These are phyloP conservation scores for Dactylellina sp. DNA, from an alignment of 2,329 filamentous ascomycete genomes.

Conservation along the genomic window DNA sequence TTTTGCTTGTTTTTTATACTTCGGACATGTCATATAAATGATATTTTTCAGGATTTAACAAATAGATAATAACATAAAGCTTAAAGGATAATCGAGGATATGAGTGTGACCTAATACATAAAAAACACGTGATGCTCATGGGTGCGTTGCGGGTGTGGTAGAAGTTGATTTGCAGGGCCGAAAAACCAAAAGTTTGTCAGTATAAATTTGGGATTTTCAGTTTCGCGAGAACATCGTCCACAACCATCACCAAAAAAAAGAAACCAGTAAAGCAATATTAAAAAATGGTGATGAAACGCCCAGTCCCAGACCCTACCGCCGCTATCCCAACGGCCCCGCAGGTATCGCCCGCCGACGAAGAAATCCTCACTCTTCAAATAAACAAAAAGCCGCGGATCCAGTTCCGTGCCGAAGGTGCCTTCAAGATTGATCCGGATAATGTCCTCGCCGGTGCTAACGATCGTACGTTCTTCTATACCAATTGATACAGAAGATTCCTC, in stretches of 20 bases:
- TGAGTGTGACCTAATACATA: too few relatives aligned
- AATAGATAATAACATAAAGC: too few relatives aligned
- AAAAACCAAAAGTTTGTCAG: constrained; percentile 6
- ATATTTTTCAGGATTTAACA: background rate
- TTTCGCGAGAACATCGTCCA: background rate
- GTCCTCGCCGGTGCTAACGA: constrained; percentile 49
- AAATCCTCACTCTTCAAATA: constrained; percentile 39
- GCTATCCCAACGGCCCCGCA: constrained; percentile 11
- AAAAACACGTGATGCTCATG: too few relatives aligned
- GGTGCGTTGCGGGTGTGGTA: constrained; percentile 43
- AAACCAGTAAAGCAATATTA: constrained; percentile 12
- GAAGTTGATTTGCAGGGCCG: background rate
- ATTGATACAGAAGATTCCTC: too few relatives aligned
- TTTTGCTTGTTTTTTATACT: constrained; percentile 1
- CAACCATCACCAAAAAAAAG: background rate
- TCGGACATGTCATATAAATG: background rate
- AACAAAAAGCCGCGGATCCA: constrained; percentile 42
- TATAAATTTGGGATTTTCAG: constrained; percentile 20
- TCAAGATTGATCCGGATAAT: constrained; percentile 27
- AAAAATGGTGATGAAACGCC: constrained; percentile 40
- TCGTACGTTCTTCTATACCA: constrained; percentile 35
- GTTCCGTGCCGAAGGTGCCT: constrained; percentile 14
- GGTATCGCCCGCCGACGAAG: constrained; percentile 20
- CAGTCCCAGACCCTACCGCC: background rate
- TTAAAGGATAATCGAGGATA: too few relatives aligned